These are phyloP conservation scores for Trichoderma atroviride DNA, from an alignment of 2,329 filamentous ascomycete species.

Conservation along the genomic window DNA sequence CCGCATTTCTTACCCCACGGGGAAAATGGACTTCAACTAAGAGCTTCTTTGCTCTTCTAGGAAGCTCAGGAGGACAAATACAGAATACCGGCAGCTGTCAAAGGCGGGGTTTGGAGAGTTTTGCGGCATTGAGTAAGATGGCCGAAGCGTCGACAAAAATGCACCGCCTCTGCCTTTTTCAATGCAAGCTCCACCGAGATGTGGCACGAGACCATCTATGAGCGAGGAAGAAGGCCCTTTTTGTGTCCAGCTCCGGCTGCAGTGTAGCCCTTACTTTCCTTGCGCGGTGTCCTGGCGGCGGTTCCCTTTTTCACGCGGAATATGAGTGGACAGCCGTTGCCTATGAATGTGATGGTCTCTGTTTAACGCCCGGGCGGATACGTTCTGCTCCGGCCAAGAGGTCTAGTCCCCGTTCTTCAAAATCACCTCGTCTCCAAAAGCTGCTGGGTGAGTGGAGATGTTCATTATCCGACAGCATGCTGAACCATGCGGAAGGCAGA, in stretches of 20 bases:
- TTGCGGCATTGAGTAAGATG: constrained; percentile 8
- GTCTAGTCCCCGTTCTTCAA: neutral
- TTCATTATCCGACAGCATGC: neutral
- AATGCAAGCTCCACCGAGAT: constrained; percentile 1
- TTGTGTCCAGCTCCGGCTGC: neutral
- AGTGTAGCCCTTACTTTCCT: no score
- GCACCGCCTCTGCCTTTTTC: neutral
- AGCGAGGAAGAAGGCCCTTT: constrained; percentile 8
- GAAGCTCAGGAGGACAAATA: constrained; percentile 5
- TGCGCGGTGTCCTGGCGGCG: neutral
- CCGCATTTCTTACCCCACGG: constrained; percentile 26
- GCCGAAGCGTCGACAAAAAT: constrained; percentile 2
- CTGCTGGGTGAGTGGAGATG: constrained; percentile 17
- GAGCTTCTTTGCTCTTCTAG: constrained; percentile 11
- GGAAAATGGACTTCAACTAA: constrained; percentile 4
- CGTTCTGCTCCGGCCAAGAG: neutral
- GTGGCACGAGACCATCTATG: constrained; percentile 13
- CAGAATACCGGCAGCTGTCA: neutral
- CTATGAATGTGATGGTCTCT: neutral
- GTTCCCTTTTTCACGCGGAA: neutral
- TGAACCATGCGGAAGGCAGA: constrained; percentile 1
- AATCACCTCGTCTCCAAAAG: neutral
- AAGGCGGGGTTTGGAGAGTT: neutral
- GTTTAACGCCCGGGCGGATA: constrained; percentile 2
- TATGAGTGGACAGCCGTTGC: neutral